Base-by-base conservation (phyloP, 2,329 filamentous ascomycete genomes). In the Myriangium duriaei region DNA sequence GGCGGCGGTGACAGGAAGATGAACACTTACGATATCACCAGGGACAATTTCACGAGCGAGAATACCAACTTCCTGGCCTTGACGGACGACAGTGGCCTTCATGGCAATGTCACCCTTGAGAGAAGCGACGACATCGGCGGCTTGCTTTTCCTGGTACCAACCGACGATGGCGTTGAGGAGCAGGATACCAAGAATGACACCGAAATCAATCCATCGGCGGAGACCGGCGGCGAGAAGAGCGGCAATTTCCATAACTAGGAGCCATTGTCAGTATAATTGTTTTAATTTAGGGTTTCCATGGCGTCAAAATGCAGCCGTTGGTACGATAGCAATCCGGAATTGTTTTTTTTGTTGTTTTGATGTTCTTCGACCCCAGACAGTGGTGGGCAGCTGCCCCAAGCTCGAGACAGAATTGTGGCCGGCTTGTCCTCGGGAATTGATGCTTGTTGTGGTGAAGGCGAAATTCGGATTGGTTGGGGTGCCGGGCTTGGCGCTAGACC, bases 101-200 rank as follows among this genome's bases (percentile, higher is more conserved):
- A 84, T 79, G 51, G 79, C 79, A 54, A 85, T 84, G 53, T 84
- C 79, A 64, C 79, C 79, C 67, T 83, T 83, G 45, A 84, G 64
- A 45, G 67, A 74, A 40, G 79, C 79, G 52, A 82, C 79, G 52
- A 83, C 78, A 61, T 84, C 79, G 48, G 78, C 79, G 51, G 79
- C 79, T 62, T 83, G 79, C 67, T 84, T 84, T 63, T 84, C 79
- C 59, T 83, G 79, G 60, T 84, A 83, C 74, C 79, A 84, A 67
- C 79, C 79, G 58, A 83, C 79, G 46, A 77, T 64, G 47, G 79
- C 79, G 64, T 85, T 85, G 45, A 85, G 75, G 55, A 78, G 51
- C 40, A 85, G 65, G 60, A 85, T 84, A 67, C 72, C 79, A 51
- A 78, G 73, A 57, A 84, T 84, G 58, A 85, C 77, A 71, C 78